Base-by-base conservation (phyloP, 1,139 yeast species). In the Pichia sp. region DNA sequence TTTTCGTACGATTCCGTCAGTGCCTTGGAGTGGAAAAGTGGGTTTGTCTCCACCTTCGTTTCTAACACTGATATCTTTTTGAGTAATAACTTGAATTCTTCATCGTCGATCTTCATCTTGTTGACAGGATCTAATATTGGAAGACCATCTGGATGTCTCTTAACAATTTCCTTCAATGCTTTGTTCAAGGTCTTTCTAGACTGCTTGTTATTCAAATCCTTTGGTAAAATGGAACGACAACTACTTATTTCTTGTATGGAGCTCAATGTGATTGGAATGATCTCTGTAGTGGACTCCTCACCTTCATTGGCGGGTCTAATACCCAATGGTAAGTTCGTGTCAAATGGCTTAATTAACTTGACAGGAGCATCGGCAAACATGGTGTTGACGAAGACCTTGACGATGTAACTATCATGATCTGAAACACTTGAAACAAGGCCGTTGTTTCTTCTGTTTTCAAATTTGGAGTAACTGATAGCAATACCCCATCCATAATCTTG, bases 401-500 rank as follows among this genome's bases (percentile, higher is more conserved):
- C 93, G 43, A 91, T 67, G 55, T 86, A 87, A 1, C 94, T 75
- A 56, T 91, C 94, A 57, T 88, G 96, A 46, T 84, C 94, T 12
- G 79, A 66, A 51, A 61, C 78, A 12, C 65, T 62, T 42, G 67
- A 71, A 13, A 69, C 51, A 22, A 75, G 69, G 54, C 75, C 78
- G 30, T 47, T 49, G 49, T 67, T 72, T 58, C 97, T 72, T 29
- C 37, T 44, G 20, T 44, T 43, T 17, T 44, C 45, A 34, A 38
- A 44, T 58, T 86, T 87, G 33, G 72, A 68, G 51, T 79, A 84
- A 27, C 77, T 74, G 8, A 85, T 78, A 16, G 88, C 91, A 58
- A 85, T 83, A 38, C 91, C 96, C 98, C 98, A 93, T 10, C 96
- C 96, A 56, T 87, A 93, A 46, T 87, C 84, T 33, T 45, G 61